Evolutionary conservation across 2,329 filamentous ascomycete genomes (phyloP), one percentile per base, ranked within the genome.

Genomic region (Beauveria varroae): DNA sequence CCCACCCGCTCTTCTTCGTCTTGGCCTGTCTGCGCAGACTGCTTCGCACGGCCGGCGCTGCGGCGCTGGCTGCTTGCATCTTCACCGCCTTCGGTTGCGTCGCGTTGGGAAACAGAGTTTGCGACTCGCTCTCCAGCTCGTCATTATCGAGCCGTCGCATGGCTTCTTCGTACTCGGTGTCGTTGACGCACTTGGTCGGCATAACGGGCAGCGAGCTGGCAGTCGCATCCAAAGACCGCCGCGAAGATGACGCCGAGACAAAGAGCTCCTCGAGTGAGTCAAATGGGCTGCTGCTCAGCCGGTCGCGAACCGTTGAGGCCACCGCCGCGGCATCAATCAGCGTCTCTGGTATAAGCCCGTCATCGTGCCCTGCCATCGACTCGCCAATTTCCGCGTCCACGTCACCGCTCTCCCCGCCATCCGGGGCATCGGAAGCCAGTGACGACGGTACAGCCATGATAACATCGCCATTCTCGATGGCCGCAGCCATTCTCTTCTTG

Each of bases 121-220:
- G 66, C 40, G 68, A 65, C 46, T 66, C 70, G 30, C 69, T 64
- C 20, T 67, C 67, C 3, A 65, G 63, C 7, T 65, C 63, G n/a
- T 37, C 62, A 30, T 71, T 70, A 26, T 80, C 78, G 1, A 79
- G 65, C 30, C 69, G 75, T 30, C 72, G 72, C 74, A 80, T 80
- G 12, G 71, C 74, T 58, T 76, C 76, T 43, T 80, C 73, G 56
- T 79, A 79, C 14, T 76, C 77, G 3, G 65, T 40, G 57, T 79
- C 72, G 1, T 65, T 65, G 3, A 69, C 67, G 2, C 67, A 63
- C 37, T 72, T 71, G 3, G 14, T 22, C 12, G 70, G 62, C 9
- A 68, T 65, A 20, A 66, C 66, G 26, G 68, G 63, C 7, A 67
- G 60, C 5, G 72, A 69, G 50, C 68, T 63, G 3, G 69, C 64